Evolutionary conservation across 306 rosid genomes (phyloP), one percentile per base, ranked within the genome.

Genomic region (Ormosia emarginata): DNA sequence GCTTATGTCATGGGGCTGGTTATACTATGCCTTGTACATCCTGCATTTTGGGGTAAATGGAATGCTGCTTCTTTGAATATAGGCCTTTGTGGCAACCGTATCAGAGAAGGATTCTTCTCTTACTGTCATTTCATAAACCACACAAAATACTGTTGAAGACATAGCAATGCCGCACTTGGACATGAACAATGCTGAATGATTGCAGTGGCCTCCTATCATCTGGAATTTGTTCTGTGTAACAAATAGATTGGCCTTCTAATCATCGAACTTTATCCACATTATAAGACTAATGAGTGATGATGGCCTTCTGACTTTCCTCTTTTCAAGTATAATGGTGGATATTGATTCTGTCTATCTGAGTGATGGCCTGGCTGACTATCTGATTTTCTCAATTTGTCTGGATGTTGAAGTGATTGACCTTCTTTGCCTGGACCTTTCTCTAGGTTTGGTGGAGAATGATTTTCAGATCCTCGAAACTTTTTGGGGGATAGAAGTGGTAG

Each of bases 291-390:
- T 49, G 17, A 12, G 55, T 49, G 32, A 63, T 79, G 84, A 71
- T 81, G 84, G 44, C 79, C 70, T 29, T 90, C 92, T 15, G 89
- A 82, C 79, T 32, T 82, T 84, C 90, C 92, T 87, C 90, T 89
- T 79, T 82, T 92, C 76, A 80, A 76, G 81, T 12, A 52, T 47
- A 18, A 3, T 46, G 40, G 82, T 30, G 62, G 85, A 80, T 53
- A 61, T 75, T 85, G 89, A 67, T 77, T 81, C 77, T 69, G 88
- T 83, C 75, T 82, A 63, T 83, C 83, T 15, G 83, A 70, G 33
- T 77, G 71, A 30, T 58, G 77, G 18, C 15, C 67, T 57, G 66
- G 63, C 13, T 82, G 87, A 80, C 91, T 81, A 47, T 77, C 92
- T 46, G 83, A 67, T 84, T 90, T 90, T 75, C 84, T 84, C 7